These are phyloP conservation scores for Pelargonium australe DNA, from an alignment of 441 rosid species.

Conservation along the genomic window DNA sequence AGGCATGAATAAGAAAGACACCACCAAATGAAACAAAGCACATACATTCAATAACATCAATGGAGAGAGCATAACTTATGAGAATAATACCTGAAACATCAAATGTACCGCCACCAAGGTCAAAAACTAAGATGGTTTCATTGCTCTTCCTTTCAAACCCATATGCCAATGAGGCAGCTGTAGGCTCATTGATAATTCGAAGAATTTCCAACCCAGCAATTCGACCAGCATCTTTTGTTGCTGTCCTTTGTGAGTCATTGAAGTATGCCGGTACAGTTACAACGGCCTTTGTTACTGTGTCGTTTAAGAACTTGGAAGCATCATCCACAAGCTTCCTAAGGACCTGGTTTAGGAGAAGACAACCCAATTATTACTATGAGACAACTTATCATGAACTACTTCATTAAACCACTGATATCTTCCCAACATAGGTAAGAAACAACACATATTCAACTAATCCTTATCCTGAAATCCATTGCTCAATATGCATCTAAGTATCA, in stretches of 20 bases:
- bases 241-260: constrained; percentile 93
- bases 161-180: constrained; percentile 95
- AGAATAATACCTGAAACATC: neutral
- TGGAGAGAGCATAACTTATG: neutral
- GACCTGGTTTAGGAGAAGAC: constrained; percentile 20
- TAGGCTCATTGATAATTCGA: constrained; percentile 89
- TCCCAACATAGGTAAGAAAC: no score
- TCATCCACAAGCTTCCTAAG: constrained; percentile 95
- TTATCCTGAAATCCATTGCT: no score
- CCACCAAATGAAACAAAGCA: neutral
- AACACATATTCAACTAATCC: no score
- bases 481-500: no score
- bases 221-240: constrained; percentile 96
- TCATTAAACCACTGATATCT: no score
- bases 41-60: neutral
- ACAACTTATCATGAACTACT: no score
- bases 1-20: neutral
- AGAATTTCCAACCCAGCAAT: constrained; percentile 94
- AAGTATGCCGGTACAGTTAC: constrained; percentile 96
- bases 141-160: constrained; percentile 90
- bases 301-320: constrained; percentile 90
- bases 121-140: constrained; percentile 87
- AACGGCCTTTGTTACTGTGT: constrained; percentile 87
- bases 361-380: no score
- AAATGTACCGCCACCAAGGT: constrained; percentile 58